Evolutionary conservation across 805 yeast species (phyloP), one percentile per base, ranked within the genome.

Genomic region (Metschnikowia bowlesiae): DNA sequence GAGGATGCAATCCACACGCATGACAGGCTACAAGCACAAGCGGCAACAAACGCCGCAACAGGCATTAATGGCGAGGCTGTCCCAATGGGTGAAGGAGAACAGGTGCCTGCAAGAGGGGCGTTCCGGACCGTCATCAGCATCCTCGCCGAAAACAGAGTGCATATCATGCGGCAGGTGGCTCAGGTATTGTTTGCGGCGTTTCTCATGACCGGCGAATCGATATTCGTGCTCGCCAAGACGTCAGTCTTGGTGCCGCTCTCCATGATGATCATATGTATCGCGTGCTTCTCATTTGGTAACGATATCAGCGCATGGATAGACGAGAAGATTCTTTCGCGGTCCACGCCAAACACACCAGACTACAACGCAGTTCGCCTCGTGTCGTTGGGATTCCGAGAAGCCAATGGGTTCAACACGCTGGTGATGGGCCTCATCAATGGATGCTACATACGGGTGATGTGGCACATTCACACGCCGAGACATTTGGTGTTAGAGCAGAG

Each of bases 281-380:
- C 48, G 28, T 45, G 49, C 35, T 47, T 55, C 30, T 30, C 51
- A 18, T 55, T 51, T 36, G 59, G 61, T 5, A 38, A 18, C 9
- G 50, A 47, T 11, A 46, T 53, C 33, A 46, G 53, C 41, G 47
- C 47, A 10, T 55, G 61, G 61, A 43, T 57, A 30, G 54, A 57
- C 31, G 31, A 14, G 1, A 48, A 49, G 38, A 32, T 57, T 1
- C 47, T 57, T 10, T 36, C 26, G 4, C 36, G 33, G 11, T 54
- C 50, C 6, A 39, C 54, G 18, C 46, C 32, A 8, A 41, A 48
- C 30, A 50, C 44, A 37, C 38, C 46, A 2, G 59, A 52, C 14
- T 48, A 41, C 32, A 39, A 44, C 8, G 22, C 44, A 4, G 44
- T 52, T 28, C 46, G 35, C 26, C 16, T 33, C 8, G 37, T 53